These are phyloP conservation scores for Eurotiales sp. DNA, from an alignment of 2,329 filamentous ascomycete genomes.

Conservation along the genomic window DNA sequence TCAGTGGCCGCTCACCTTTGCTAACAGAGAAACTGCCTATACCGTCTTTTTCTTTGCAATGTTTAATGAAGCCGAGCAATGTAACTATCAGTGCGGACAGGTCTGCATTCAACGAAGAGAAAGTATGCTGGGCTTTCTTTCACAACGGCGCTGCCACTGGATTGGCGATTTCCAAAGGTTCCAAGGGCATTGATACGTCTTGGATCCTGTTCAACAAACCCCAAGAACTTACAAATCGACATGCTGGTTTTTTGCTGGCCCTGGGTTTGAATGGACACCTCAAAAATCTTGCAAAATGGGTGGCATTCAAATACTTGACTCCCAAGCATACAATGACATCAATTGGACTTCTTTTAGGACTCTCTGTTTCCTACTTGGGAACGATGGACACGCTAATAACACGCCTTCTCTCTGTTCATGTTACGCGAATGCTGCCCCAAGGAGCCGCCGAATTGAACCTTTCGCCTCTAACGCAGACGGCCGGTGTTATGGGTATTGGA, in stretches of 20 bases:
- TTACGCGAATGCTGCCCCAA: constrained; percentile 86
- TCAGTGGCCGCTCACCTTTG: constrained; percentile 78
- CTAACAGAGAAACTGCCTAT: constrained; percentile 90
- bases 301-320: constrained; percentile 98
- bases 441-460: constrained; percentile 93
- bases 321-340: constrained; percentile 99
- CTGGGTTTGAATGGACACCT: constrained; percentile 91
- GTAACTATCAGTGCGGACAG: constrained; percentile 93
- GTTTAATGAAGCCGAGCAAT: constrained; percentile 85
- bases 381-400: constrained; percentile 98
- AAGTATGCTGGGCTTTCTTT: constrained; percentile 97
- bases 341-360: constrained; percentile 84
- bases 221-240: constrained; percentile 86
- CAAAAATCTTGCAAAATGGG: constrained; percentile 93
- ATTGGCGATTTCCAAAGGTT: constrained; percentile 81
- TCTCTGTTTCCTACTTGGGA: constrained; percentile 90
- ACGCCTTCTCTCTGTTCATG: constrained; percentile 87
- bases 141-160: constrained; percentile 94
- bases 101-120: constrained; percentile 83
- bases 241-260: constrained; percentile 88
- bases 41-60: constrained; percentile 85
- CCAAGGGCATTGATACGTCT: constrained; percentile 92
- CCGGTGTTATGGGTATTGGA: constrained; percentile 95
- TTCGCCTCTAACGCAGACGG: constrained; percentile 88
- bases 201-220: constrained; percentile 99